These are phyloP conservation scores for Cocos nucifera DNA, from an alignment of 176 grass and related monocot genomes.

Conservation along the genomic window DNA sequence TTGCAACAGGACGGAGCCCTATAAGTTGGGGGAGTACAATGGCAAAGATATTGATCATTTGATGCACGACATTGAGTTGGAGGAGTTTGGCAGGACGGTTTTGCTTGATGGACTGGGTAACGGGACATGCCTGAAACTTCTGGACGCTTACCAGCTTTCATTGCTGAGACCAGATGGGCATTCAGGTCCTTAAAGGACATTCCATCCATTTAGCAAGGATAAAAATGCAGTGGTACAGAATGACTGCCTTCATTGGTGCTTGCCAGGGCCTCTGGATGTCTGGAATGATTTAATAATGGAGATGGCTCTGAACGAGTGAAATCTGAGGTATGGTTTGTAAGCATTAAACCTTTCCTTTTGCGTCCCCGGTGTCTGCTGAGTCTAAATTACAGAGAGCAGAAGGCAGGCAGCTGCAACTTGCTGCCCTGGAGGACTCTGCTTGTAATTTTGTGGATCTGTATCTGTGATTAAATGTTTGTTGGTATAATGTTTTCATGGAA, in stretches of 20 bases:
- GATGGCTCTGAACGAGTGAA: constrained; percentile 17
- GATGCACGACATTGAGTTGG: constrained; percentile 59
- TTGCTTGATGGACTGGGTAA: neutral
- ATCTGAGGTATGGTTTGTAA: too few species aligned
- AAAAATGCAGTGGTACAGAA: constrained; percentile 33
- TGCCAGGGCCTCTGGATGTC: constrained; percentile 61
- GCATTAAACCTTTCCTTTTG: too few species aligned
- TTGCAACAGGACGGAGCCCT: constrained; percentile 59
- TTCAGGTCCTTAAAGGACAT: constrained; percentile 52
- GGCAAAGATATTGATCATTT: constrained; percentile 30
- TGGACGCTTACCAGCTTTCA: constrained; percentile 62
- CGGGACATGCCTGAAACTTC: constrained; percentile 33
- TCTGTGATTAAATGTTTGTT: too few species aligned
- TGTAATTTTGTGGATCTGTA: too few species aligned
- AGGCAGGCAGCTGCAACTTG: too few species aligned
- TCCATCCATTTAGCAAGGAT: constrained; percentile 45
- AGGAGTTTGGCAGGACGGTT: constrained; percentile 45
- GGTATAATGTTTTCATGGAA: too few species aligned
- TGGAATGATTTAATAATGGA: constrained; percentile 88
- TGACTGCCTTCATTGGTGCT: constrained; percentile 93
- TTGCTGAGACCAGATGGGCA: constrained; percentile 73
- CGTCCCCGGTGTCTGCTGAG: too few species aligned
- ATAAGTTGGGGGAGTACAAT: constrained; percentile 31
- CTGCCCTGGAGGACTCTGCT: too few species aligned
- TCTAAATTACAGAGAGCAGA: too few species aligned